Conservation (phyloP, 2,329 filamentous ascomycete species). For the Epicoccum nigrum region DNA sequence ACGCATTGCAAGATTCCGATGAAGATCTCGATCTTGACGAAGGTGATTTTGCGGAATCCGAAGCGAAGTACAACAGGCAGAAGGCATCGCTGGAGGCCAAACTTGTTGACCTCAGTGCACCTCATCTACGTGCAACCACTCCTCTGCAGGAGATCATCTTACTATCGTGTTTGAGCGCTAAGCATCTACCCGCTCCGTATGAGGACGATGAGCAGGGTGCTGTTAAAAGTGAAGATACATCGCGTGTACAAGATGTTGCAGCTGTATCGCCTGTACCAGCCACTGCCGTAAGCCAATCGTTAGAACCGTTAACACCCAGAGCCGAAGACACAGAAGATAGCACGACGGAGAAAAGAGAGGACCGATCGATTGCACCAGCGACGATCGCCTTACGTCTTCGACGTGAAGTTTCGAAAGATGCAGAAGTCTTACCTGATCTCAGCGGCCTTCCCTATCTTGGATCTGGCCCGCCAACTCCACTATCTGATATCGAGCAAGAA, state of each 20-base stretch:
- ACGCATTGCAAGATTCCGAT: conserved; percentile 51
- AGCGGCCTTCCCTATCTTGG: conserved; percentile 54
- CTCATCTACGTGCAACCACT: conserved; percentile 51
- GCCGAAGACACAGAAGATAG: conserved; percentile 45
- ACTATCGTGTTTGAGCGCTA: conserved; percentile 47
- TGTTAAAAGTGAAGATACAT: conserved; percentile 27
- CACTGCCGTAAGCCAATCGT: conserved; percentile 23
- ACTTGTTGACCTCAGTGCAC: conserved; percentile 51
- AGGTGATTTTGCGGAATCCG: conserved; percentile 52
- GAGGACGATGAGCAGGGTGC: conserved; percentile 9
- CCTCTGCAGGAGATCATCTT: conserved; percentile 53
- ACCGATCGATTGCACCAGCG: conserved; percentile 39
- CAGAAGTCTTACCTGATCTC: conserved; percentile 50
- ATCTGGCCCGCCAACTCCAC: conserved; percentile 51
- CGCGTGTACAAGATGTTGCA: conserved; percentile 24
- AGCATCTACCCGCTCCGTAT: conserved; percentile 36
- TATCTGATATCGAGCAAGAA: conserved; percentile 52
- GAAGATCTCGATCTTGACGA: conserved; percentile 56
- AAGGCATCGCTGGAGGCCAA: conserved; percentile 53
- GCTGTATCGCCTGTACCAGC: conserved; percentile 19
- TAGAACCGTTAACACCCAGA: conserved; percentile 43
- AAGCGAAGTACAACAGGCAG: conserved; percentile 55
- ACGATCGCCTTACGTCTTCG: conserved; percentile 40
- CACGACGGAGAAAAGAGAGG: conserved; percentile 31
- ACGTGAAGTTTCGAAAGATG: conserved; percentile 38